Evolutionary conservation across 768 basidiomycete species (phyloP).

Genomic region (Phlebiopsis gigantea): DNA sequence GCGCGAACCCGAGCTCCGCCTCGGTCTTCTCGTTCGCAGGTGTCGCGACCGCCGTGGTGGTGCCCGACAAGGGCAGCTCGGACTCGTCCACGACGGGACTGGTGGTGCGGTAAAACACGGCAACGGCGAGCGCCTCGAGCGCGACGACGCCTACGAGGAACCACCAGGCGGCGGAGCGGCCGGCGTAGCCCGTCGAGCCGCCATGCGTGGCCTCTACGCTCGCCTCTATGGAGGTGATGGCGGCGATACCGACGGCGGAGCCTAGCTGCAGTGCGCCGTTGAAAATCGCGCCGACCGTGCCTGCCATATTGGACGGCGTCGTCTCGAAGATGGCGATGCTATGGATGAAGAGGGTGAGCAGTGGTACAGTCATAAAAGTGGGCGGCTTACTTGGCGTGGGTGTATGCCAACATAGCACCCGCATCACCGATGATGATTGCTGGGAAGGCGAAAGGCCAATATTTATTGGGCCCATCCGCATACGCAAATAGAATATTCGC

Average conservation of each 20-base stretch:
- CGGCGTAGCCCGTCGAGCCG: slow-evolving; percentile 27
- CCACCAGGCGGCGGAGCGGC: slow-evolving; percentile 34
- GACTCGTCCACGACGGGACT: not conserved
- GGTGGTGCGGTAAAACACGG: slow-evolving; percentile 1
- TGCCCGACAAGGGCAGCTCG: not conserved
- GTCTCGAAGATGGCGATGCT: slow-evolving; percentile 45
- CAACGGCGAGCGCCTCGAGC: not conserved
- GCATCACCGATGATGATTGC: slow-evolving; percentile 41
- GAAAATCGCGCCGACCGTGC: slow-evolving; percentile 48
- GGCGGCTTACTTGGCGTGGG: slow-evolving; percentile 37
- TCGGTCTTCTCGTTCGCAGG: not conserved
- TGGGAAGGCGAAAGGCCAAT: slow-evolving; percentile 43
- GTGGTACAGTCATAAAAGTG: not conserved
- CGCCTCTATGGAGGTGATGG: slow-evolving; percentile 39
- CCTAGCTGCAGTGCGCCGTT: slow-evolving; percentile 43
- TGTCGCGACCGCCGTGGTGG: not conserved
- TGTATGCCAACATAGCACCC: slow-evolving; percentile 38
- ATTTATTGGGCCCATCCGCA: slow-evolving; percentile 30
- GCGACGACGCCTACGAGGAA: slow-evolving; percentile 14
- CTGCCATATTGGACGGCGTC: slow-evolving; percentile 38
- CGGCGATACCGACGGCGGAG: slow-evolving; percentile 41
- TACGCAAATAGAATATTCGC: slow-evolving; percentile 35
- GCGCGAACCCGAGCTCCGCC: not conserved
- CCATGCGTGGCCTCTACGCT: slow-evolving; percentile 31
- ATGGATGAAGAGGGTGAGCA: not conserved